Evolutionary conservation across 2,329 filamentous ascomycete species (phyloP), one percentile per base, ranked within the genome.

Genomic region (Penicillium sp.): DNA sequence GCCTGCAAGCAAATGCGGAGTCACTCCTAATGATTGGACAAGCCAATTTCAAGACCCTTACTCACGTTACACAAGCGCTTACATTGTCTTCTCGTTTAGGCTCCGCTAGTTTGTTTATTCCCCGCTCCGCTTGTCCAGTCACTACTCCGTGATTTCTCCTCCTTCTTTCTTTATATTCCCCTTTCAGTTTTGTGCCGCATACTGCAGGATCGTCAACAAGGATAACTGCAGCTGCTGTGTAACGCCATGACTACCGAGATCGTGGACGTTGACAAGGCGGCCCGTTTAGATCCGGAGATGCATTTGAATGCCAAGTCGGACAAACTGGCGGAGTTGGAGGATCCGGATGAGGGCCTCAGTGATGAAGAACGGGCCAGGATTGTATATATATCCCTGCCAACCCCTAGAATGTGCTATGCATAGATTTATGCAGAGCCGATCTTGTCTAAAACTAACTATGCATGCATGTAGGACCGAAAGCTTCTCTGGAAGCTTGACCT

Each of bases 311-410:
- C 4, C 52, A 54, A 62, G 10, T 45, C 35, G 9, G 57, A 60
- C 1, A 59, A 60, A 45, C 52, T 69, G 6, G 59, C 55, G 4
- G 57, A 57, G 1, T 62, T 72, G 9, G 69, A 71, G 29, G 84
- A 88, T 65, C 85, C 85, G 0, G 89, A 92, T 73, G 86, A 83
- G 48, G 85, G 85, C 8, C 74, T 90, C 64, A 86, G 81, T 39
- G 82, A 83, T 1, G 86, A 85, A 61, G 88, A 91, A 69, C 82
- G 77, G 62, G 82, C 82, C 26, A 80, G 75, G 49, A 83, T 85
- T 66, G 88, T 90, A 75, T 62, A 83, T 54, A 14, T 1, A 10
- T 42, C 31, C 14, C 50, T 29, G 14, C 5, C 29, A 23, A 14
- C 4, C 19, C 19, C 11, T 11, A 19, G 26, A 11, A 39, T 35